Percentiles rank a stretch among this genome's conserved stretches.
Conservation (phyloP, 2,329 filamentous ascomycete genomes). For the Esteya vermicola region DNA sequence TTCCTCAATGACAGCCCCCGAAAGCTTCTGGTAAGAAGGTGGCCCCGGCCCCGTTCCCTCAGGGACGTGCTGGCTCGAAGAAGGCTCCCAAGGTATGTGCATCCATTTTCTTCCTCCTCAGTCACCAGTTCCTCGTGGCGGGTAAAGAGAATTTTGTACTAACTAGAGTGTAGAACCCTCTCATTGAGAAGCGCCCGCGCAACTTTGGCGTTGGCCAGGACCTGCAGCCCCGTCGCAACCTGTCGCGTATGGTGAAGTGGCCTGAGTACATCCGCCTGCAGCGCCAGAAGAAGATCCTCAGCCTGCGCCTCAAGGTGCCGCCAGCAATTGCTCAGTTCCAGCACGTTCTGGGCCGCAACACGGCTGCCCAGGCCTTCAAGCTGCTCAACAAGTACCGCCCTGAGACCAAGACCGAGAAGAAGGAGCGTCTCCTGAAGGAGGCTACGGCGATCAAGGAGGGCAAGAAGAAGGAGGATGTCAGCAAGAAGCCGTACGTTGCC, state of each 20-base stretch:
- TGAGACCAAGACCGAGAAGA: constrained; percentile 99
- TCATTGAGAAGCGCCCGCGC: constrained; percentile 92
- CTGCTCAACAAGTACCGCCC: constrained; percentile 99
- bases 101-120: background rate
- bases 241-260: constrained; percentile 98
- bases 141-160: too few relatives aligned
- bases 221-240: constrained; percentile 91
- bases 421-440: constrained; percentile 97
- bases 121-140: too few relatives aligned
- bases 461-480: constrained; percentile 99
- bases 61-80: constrained; percentile 82
- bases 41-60: constrained; percentile 90
- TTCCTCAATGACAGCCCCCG: constrained; percentile 99
- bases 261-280: constrained; percentile 98
- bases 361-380: constrained; percentile 94
- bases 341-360: constrained; percentile 92
- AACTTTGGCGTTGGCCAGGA: constrained; percentile 99
- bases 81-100: constrained; percentile 87
- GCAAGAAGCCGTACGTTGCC: constrained; percentile 98
- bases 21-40: constrained; percentile 89
- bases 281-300: constrained; percentile 87
- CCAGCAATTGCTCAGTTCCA: constrained; percentile 96
- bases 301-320: constrained; percentile 96
- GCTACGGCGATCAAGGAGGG: constrained; percentile 94
- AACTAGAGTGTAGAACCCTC: constrained; percentile 62